Percentiles rank a stretch among this genome's conserved stretches.
phyloP scores from a whole-genome alignment of 106 monocot species.

The Xerophyta viscosa region DNA sequence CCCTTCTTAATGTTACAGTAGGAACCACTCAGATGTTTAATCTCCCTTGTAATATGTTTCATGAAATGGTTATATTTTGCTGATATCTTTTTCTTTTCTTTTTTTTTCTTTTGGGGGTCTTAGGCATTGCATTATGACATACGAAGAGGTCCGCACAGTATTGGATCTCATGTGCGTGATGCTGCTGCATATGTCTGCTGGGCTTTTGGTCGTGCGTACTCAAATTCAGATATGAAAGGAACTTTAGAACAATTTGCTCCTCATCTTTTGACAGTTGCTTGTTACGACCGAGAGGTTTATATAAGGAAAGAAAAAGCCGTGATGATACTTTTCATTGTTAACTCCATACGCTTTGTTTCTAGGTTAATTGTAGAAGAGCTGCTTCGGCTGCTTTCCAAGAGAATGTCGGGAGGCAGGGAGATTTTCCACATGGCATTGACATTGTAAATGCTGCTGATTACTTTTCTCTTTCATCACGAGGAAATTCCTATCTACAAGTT shows the following conservation, averaged over 20 bases:
- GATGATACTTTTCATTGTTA: neutral
- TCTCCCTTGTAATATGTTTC: too few relatives aligned
- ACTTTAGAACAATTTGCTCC: slow-evolving; percentile 70
- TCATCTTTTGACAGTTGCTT: slow-evolving; percentile 86
- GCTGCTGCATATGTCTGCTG: slow-evolving; percentile 99
- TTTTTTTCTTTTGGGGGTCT: too few relatives aligned
- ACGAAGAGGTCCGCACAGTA: slow-evolving; percentile 87
- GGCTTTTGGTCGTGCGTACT: slow-evolving; percentile 98
- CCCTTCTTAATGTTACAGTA: too few relatives aligned
- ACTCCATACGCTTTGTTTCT: neutral
- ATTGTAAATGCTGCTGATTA: slow-evolving; percentile 88
- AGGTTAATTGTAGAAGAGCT: slow-evolving; percentile 99
- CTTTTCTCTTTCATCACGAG: slow-evolving; percentile 82
- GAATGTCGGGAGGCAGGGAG: slow-evolving; percentile 95
- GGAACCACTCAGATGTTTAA: too few relatives aligned
- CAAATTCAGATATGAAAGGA: slow-evolving; percentile 68
- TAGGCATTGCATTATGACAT: slow-evolving; percentile 95
- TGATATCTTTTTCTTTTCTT: too few relatives aligned
- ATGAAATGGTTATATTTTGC: too few relatives aligned
- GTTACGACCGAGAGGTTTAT: slow-evolving; percentile 99
- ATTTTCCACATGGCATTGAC: slow-evolving; percentile 90
- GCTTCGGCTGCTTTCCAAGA: slow-evolving; percentile 99
- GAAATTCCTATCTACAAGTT: slow-evolving; percentile 83
- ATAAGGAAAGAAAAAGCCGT: too few relatives aligned
- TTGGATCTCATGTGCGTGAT: slow-evolving; percentile 97